Percentiles rank a stretch among this genome's conserved stretches.
Evolutionary conservation across 345 rosid species (phyloP).

Genomic region (Gossypium stocksii): DNA sequence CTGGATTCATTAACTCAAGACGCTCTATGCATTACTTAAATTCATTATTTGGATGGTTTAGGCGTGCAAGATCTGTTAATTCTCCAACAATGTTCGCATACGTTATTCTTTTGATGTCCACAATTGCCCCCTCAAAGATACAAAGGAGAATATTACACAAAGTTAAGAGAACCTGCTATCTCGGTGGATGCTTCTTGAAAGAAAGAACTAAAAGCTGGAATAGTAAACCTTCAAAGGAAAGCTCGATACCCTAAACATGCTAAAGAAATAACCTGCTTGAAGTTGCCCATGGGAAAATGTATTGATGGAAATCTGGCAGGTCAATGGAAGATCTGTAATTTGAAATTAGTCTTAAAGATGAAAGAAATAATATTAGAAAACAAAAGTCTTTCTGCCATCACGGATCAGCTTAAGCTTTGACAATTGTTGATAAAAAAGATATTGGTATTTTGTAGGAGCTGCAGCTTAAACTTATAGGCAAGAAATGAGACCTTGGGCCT

Average conservation of each 20-base stretch:
- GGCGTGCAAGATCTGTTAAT: background rate
- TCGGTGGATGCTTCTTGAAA: background rate
- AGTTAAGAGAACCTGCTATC: background rate
- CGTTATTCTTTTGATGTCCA: background rate
- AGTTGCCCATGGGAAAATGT: background rate
- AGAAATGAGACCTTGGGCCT: background rate
- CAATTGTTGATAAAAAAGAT: conserved; percentile 2
- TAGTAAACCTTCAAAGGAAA: background rate
- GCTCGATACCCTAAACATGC: background rate
- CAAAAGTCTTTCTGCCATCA: background rate
- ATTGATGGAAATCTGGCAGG: background rate
- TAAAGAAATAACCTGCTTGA: background rate
- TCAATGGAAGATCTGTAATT: background rate
- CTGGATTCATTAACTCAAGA: background rate
- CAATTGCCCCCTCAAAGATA: conserved; percentile 2
- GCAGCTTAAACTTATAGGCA: conserved; percentile 1
- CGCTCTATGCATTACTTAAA: background rate
- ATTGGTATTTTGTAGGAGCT: background rate
- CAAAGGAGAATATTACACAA: background rate
- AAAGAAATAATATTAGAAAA: background rate
- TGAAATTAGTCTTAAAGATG: background rate
- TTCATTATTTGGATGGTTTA: conserved; percentile 6
- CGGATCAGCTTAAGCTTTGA: background rate
- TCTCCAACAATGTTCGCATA: background rate
- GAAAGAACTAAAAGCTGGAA: background rate